phyloP scores from a whole-genome alignment of 345 rosid genomes.

The Rhodamnia rubescens region DNA sequence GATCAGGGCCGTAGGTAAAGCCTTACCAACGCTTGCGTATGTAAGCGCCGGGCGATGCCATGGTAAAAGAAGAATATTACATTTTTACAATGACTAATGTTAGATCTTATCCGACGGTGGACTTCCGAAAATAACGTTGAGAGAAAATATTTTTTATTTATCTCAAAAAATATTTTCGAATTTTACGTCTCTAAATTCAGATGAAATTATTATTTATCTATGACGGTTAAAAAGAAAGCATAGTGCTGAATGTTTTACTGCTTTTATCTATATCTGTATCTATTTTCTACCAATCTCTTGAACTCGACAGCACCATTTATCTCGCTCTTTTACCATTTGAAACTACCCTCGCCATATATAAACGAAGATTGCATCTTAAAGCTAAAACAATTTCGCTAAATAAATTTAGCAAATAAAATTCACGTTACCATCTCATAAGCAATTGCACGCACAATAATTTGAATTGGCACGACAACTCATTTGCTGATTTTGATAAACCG shows the following conservation, averaged over 20 bases:
- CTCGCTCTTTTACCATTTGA: too few species aligned
- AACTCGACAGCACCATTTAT: too few species aligned
- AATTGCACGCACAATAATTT: background rate
- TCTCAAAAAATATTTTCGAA: too few species aligned
- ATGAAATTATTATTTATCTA: too few species aligned
- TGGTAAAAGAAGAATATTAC: background rate
- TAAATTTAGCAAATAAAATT: background rate
- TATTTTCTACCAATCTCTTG: background rate
- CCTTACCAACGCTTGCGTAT: background rate
- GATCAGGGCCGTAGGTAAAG: background rate
- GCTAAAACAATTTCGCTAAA: background rate
- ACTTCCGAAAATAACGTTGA: too few species aligned
- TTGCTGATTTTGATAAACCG: too few species aligned
- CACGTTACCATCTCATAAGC: background rate
- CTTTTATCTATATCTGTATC: background rate
- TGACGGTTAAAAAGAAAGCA: background rate
- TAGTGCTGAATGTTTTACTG: too few species aligned
- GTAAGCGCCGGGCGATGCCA: background rate
- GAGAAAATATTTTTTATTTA: too few species aligned
- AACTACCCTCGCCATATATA: too few species aligned
- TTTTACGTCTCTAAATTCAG: too few species aligned
- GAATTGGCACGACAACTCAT: too few species aligned
- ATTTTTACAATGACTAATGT: background rate
- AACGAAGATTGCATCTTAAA: background rate
- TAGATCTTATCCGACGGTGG: too few species aligned